Base-by-base conservation (phyloP, 139 green algal genomes). In the Nannochloris sp. region DNA sequence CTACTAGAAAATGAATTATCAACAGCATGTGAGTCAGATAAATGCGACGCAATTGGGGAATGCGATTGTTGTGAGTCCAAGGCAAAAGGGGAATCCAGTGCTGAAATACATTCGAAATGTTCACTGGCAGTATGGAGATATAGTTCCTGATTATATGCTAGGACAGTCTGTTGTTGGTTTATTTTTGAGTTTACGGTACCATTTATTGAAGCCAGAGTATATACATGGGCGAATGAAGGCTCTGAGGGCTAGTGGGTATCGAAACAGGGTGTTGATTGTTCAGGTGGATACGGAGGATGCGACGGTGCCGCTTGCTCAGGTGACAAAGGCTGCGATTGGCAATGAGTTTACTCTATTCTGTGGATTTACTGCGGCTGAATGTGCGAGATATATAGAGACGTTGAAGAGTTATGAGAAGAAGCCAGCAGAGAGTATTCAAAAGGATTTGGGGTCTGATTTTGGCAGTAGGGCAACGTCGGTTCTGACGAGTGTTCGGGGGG, bases 131-230 rank as follows among this genome's bases (percentile, higher is more conserved):
- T 89, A 79, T 4, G 84, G 90, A 63, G 46, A 53, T 28, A 84
- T 96, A 26, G 62, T 87, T 49, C 84, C 90, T 0, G 90, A 97
- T 63, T 97, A 92, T 64, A 59, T 85, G 51, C 51, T 91, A 40
- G 87, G 86, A 1, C 36, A 63, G 1, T 73, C 79, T 25, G 68
- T 83, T 1, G 81, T 70, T 25, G 82, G 75, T 17, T 70, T 95
- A 0, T 95, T 94, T 65, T 71, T 95, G 25, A 87, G 75, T 65
- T 70, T 95, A 1, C 79, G 83, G 63, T 97, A 89, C 64, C 91
- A 97, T 72, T 67, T 95, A 58, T 79, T 97, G 25, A 88, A 96
- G 62, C 91, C 89, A 3, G 84, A 95, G 20, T 97, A 97, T 74
- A 76, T 97, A 37, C 66, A 89, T 49, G 49, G 75, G 23, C 82